Percentiles rank a stretch among this genome's conserved stretches.
phyloP scores from a whole-genome alignment of 2,329 filamentous ascomycete genomes.

The Trichophyton simii region DNA sequence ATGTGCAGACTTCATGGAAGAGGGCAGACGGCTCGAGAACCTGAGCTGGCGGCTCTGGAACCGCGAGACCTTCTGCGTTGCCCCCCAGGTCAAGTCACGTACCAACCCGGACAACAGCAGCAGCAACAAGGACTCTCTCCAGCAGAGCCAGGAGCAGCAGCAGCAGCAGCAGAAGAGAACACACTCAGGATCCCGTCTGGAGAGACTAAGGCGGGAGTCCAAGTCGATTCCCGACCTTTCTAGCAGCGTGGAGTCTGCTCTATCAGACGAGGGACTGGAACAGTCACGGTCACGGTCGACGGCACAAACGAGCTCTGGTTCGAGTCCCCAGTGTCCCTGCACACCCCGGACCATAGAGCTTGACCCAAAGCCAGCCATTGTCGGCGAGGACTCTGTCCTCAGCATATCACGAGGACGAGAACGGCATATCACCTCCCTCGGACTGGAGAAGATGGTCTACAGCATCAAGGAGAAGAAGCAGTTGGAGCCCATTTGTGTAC shows the following conservation, averaged over 20 bases:
- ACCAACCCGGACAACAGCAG: neutral
- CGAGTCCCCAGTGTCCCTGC: slow-evolving; percentile 44
- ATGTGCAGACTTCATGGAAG: slow-evolving; percentile 85
- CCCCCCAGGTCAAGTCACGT: slow-evolving; percentile 38
- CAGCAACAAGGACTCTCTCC: neutral
- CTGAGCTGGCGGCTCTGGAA: slow-evolving; percentile 94
- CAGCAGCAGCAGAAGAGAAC: neutral
- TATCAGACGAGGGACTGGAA: slow-evolving; percentile 40
- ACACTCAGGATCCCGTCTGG: slow-evolving; percentile 2
- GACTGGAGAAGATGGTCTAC: slow-evolving; percentile 86
- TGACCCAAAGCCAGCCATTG: slow-evolving; percentile 46
- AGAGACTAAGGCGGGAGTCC: slow-evolving; percentile 22
- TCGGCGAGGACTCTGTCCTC: slow-evolving; percentile 43
- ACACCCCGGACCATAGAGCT: slow-evolving; percentile 44
- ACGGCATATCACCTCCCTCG: slow-evolving; percentile 82
- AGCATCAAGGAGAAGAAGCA: slow-evolving; percentile 76
- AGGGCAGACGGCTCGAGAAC: slow-evolving; percentile 86
- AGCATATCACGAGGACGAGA: slow-evolving; percentile 62
- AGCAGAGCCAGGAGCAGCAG: neutral
- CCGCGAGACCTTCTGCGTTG: slow-evolving; percentile 80
- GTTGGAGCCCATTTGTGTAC: slow-evolving; percentile 41
- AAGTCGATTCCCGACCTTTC: slow-evolving; percentile 61
- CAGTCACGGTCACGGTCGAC: slow-evolving; percentile 4
- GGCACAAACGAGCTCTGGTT: slow-evolving; percentile 6
- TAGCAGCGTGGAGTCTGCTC: slow-evolving; percentile 61